These are phyloP conservation scores for Elsinoe batatas DNA, from an alignment of 2,329 filamentous ascomycete species.

Conservation along the genomic window DNA sequence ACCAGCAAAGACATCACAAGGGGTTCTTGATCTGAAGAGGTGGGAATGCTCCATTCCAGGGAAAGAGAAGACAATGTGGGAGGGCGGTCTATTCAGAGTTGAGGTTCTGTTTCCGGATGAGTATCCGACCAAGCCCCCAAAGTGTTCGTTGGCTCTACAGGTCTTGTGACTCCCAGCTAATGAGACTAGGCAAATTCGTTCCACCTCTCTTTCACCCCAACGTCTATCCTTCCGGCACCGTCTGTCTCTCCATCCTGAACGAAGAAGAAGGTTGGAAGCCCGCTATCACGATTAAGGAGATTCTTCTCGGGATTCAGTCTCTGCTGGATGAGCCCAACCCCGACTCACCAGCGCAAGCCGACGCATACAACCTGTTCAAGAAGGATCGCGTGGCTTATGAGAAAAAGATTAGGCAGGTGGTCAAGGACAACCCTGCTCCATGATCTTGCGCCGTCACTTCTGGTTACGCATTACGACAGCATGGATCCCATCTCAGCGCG, in stretches of 20 bases:
- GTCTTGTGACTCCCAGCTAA: conserved; percentile 13
- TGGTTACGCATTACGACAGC: conserved; percentile 10
- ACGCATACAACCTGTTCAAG: conserved; percentile 95
- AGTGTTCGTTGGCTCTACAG: conserved; percentile 56
- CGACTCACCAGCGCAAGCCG: conserved; percentile 90
- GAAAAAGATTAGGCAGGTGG: conserved; percentile 73
- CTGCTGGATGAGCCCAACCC: conserved; percentile 94
- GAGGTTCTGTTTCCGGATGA: conserved; percentile 91
- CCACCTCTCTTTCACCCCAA: conserved; percentile 97
- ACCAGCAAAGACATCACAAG: conserved; percentile 67
- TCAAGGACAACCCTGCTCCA: conserved; percentile 78
- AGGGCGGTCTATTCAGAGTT: conserved; percentile 93
- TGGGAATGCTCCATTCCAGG: conserved; percentile 97
- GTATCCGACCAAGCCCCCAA: conserved; percentile 96
- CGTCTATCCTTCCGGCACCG: conserved; percentile 95
- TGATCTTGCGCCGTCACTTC: conserved; percentile 27
- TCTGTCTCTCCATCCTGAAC: conserved; percentile 93
- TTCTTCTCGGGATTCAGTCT: conserved; percentile 90
- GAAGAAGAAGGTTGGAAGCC: conserved; percentile 99
- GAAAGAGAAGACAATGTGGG: conserved; percentile 95
- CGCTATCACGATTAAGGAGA: conserved; percentile 96
- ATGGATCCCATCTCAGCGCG: conserved; percentile 5
- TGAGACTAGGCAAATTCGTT: conserved; percentile 72
- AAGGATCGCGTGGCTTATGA: conserved; percentile 82
- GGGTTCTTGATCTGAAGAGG: conserved; percentile 79